Evolutionary conservation across 164 flowering plant species (phyloP), one percentile per base, ranked within the genome.

Genomic region (Warburgia ugandensis): DNA sequence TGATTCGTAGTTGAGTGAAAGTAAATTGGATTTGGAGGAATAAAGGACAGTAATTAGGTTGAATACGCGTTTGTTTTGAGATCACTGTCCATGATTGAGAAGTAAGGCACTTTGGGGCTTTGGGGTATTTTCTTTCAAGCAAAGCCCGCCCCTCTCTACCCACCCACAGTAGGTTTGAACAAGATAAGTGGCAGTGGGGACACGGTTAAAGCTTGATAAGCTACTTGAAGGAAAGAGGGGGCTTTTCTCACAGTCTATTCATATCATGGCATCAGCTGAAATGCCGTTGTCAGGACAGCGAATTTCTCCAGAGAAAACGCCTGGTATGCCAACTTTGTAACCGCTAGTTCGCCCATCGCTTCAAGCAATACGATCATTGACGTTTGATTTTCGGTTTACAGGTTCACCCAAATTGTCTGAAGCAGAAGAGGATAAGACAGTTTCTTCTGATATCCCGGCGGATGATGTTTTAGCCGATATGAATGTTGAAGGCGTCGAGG

Each of bases 351-450:
- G 61, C 4, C 70, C 81, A 56, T 50, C 70, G 16, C 48, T 77
- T 22, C 70, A 77, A 60, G 60, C 79, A 0, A 67, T 74, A 59
- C 69, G 66, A 46, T 76, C 87, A 9, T 60, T 81, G 69, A 89
- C 94, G 5, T 77, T 45, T 43, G 76, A 74, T 57, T 73, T 60
- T 51, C 66, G 68, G 66, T 71, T 69, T 44, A 49, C 42, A 14
- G 72, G 70, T 40, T 62, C 72, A 13, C 66, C 72, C 0, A 22
- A 45, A 10, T 51, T 70, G 25, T 41, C 5, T 13, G 19, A n/a
- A 31, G 49, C n/a, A 3, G 61, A 54, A 17, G 57, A 51, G 28
- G 33, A 57, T 48, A 42, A 50, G 23, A 31, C 2, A 32, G 29
- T 40, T 9, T 30, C 58, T 30, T 47, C 50, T 4, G 26, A 44